A percentile compares a stretch with the other conserved stretches of the same genome.
phyloP scores from a whole-genome alignment of 2,329 filamentous ascomycete genomes.

The Cytospora piceicola region DNA sequence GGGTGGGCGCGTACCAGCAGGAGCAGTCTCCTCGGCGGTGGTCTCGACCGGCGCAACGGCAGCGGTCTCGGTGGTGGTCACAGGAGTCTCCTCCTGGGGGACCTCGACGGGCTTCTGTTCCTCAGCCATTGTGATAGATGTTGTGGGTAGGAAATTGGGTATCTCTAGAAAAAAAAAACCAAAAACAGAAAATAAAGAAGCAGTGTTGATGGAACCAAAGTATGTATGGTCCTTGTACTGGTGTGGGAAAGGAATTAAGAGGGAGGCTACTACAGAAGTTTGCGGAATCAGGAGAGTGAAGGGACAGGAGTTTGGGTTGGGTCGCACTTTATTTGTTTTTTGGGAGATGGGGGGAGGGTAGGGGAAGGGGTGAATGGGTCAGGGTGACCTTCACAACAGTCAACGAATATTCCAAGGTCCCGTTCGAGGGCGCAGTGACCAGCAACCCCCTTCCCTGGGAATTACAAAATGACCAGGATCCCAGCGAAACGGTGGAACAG shows the following conservation, averaged over 20 bases:
- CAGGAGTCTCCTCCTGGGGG: constrained; percentile 54
- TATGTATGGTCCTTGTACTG: constrained; percentile 2
- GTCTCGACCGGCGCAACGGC: constrained; percentile 33
- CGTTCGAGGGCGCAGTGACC: constrained; percentile 27
- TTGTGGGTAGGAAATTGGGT: constrained; percentile 44
- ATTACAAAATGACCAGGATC: constrained; percentile 21
- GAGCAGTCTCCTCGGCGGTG: constrained; percentile 26
- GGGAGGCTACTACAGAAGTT: constrained; percentile 21
- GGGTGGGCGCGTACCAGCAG: constrained; percentile 28
- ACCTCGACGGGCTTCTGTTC: constrained; percentile 70
- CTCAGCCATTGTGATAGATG: constrained; percentile 68
- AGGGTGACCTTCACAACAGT: constrained; percentile 15
- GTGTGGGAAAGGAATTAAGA: constrained; percentile 10
- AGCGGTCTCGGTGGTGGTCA: constrained; percentile 29
- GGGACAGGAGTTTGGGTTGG: constrained; percentile 29
- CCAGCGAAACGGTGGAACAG: constrained; percentile 25
- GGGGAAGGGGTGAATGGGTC: constrained; percentile 24
- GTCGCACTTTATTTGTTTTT: constrained; percentile 33
- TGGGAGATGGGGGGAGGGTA: constrained; percentile 22
- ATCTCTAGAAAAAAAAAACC: constrained; percentile 51
- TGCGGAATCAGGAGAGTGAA: constrained; percentile 28
- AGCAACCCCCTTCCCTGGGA: constrained; percentile 26
- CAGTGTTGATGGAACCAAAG: constrained; percentile 2
- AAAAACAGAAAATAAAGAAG: constrained; percentile 28
- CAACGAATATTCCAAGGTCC: constrained; percentile 26